Conservation (phyloP, 2,329 filamentous ascomycete species). For the Alternaria triticina region DNA sequence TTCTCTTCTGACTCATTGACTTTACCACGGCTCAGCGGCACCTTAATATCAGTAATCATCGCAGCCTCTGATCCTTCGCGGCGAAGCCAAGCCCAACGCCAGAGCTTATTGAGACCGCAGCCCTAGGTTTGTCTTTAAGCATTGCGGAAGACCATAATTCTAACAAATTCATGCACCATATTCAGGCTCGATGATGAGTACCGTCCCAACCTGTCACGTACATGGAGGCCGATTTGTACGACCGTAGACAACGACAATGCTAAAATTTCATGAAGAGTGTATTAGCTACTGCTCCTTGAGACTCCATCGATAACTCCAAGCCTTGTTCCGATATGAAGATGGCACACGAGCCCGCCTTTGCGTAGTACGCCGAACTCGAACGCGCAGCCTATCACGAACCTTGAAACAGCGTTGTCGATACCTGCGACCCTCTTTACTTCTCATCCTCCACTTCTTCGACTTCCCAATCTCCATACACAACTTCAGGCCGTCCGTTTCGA, state of each 20-base stretch:
- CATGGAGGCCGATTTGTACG: no score
- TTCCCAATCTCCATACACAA: not conserved
- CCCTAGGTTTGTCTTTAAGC: not conserved
- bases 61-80: not conserved
- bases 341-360: no score
- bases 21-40: not conserved
- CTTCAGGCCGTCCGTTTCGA: not conserved
- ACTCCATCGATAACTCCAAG: not conserved
- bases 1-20: not conserved
- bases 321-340: not conserved
- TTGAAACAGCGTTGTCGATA: no score
- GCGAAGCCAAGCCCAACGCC: not conserved
- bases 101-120: not conserved
- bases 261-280: no score
- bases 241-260: no score
- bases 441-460: not conserved
- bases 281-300: no score
- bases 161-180: not conserved
- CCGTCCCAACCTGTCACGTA: no score
- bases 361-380: no score
- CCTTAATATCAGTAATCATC: not conserved
- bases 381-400: no score
- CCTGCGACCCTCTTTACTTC: no score
- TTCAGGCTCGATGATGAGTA: no score
- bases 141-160: not conserved